Evolutionary conservation across 495 filamentous ascomycete genomes (phyloP).

Genomic region (Hyaloscypha bicolor): DNA sequence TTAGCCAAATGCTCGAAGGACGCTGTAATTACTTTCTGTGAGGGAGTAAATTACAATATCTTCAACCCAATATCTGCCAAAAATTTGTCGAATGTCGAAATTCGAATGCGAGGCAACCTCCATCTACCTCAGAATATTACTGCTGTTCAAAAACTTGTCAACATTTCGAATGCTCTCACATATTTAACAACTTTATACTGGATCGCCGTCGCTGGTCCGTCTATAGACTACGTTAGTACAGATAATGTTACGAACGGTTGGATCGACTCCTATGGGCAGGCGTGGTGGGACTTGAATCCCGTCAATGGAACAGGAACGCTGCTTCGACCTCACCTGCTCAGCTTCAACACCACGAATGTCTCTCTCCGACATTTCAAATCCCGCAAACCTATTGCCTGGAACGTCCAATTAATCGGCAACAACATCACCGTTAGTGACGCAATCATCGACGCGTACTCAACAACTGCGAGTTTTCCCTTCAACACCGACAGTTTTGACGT

Average conservation of each 20-base stretch:
- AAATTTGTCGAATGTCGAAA: constrained; percentile 45
- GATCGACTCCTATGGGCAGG: constrained; percentile 49
- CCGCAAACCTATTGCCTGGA: constrained; percentile 48
- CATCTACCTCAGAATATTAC: constrained; percentile 43
- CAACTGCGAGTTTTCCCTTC: constrained; percentile 42
- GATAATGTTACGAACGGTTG: constrained; percentile 39
- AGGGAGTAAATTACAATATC: constrained; percentile 44
- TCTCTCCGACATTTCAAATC: constrained; percentile 44
- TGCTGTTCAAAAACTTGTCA: constrained; percentile 38
- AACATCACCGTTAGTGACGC: constrained; percentile 42
- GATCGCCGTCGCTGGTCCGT: constrained; percentile 40
- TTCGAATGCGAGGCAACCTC: constrained; percentile 43
- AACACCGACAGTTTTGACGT: constrained; percentile 50
- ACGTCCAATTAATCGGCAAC: constrained; percentile 40
- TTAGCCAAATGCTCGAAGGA: constrained; percentile 40
- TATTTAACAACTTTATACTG: constrained; percentile 30
- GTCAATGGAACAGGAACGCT: constrained; percentile 39
- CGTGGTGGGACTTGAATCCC: constrained; percentile 48
- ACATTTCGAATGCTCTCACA: constrained; percentile 25
- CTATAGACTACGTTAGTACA: constrained; percentile 40
- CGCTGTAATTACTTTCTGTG: constrained; percentile 39
- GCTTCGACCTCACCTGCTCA: constrained; percentile 43
- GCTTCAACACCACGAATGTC: constrained; percentile 41
- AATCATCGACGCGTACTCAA: constrained; percentile 46
- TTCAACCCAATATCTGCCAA: constrained; percentile 41